Base-by-base conservation (phyloP, 1,284 basidiomycete species). In the Filobasidium uniguttulatum region DNA sequence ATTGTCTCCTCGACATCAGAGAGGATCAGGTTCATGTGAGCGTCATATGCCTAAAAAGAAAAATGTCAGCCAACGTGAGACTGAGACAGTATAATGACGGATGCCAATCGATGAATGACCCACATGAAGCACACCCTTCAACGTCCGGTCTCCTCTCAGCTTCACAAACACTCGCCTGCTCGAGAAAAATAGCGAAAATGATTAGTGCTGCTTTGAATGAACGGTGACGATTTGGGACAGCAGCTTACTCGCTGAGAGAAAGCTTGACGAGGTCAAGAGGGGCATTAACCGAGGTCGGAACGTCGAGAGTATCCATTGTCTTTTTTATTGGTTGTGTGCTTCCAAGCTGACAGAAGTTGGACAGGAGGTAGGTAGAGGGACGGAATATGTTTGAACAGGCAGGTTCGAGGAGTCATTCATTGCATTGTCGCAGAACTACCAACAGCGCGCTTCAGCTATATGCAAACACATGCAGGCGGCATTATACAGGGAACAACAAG, bases 1-100 rank as follows among this genome's bases (percentile, higher is more conserved):
- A 94, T 88, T 3, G 84, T 87, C 71, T 99, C 94, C 65, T 97
- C 91, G 8, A 97, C 94, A 63, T 96, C 86, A 56, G 85, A 93
- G 57, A 98, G 75, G 55, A 99, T 96, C 61, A 98, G 75, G 69
- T 99, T 99, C 93, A 98, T 97, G 71, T 99, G 94, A 22, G 91
- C 91, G 71, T 99, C 94, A 66, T 98, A 98, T 17, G 94, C 93
- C 91, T 96, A 17, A 3, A 5, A 25, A 14, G n/a, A n/a, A 4
- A 8, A 8, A 4, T 19, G 19, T 5, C 38, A n/a, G 5, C 36
- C 23, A 28, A 30, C 3, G 3, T 15, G 20, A 5, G 12, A 33
- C 31, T 33, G n/a, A n/a, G n/a, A 22, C 35, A 37, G 7, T 8
- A 22, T 5, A n/a, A 5, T 8, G 15, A 37, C 8, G 35, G 20